Evolutionary conservation across 306 rosid species (phyloP), one percentile per base, ranked within the genome.

Genomic region (Castanea sativa): DNA sequence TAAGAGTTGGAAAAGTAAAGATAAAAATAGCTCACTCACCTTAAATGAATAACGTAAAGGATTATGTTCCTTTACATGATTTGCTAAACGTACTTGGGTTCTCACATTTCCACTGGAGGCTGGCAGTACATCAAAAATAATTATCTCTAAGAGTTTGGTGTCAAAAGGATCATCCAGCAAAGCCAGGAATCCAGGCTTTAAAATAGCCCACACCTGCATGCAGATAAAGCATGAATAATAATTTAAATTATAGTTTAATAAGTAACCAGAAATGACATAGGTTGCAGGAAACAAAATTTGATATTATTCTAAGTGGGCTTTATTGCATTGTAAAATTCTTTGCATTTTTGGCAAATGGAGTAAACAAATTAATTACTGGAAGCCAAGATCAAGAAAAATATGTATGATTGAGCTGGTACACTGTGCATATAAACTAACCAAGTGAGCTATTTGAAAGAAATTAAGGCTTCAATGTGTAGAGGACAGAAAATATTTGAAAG

Each of bases 131-230:
- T 95, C 98, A 79, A 95, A 95, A 74, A 93, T 98, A 79, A 95
- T 76, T 77, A 91, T 95, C 78, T 95, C 99, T 75, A 93, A 80
- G 19, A 97, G 99, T 71, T 93, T 94, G 7, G 80, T 82, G 84
- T 89, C 97, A 83, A 89, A 88, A 79, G 97, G 98, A 88, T 93
- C 94, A 30, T 91, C 92, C 87, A 95, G 86, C 81, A 95, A 91
- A 76, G 97, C 99, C 82, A 95, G 85, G 81, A 95, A 95, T 64
- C 99, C 99, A 77, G 99, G 98, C 81, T 95, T 95, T 61, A 95
- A 75, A 78, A 95, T 92, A 49, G 98, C 97, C 99, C 99, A 95
- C 73, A 95, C 97, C 96, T 95, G 88, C 78, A 85, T 45, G 67
- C 19, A 76, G 73, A 58, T 86, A 83, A 74, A 63, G 49, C 71